Conservation (phyloP, 306 rosid species). For the Quercus parvula region DNA sequence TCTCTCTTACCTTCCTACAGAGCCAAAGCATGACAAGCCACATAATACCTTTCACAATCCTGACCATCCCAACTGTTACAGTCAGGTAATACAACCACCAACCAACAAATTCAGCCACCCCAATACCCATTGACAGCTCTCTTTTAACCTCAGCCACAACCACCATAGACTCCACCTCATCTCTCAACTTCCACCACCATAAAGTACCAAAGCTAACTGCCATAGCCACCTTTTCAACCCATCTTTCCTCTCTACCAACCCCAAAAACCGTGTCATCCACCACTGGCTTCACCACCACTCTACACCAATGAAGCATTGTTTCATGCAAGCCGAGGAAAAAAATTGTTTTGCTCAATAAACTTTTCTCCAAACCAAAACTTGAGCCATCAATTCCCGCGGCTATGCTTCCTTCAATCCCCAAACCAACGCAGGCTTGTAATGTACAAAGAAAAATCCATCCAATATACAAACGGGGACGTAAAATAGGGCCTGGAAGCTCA, state of each 20-base stretch:
- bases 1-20: constrained; percentile 21
- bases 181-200: constrained; percentile 89
- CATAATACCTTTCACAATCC: constrained; percentile 40
- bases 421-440: constrained; percentile 64
- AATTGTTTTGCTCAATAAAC: constrained; percentile 40
- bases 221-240: constrained; percentile 49
- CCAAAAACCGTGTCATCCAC: constrained; percentile 74
- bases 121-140: constrained; percentile 46
- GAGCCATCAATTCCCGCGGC: constrained; percentile 23
- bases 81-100: constrained; percentile 70
- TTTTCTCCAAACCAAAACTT: constrained; percentile 21
- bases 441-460: constrained; percentile 67
- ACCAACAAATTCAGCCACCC: constrained; percentile 46
- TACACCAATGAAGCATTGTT: constrained; percentile 63
- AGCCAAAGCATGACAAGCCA: constrained; percentile 41
- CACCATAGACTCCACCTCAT: constrained; percentile 63
- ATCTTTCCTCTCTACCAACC: constrained; percentile 34
- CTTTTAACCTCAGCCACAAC: constrained; percentile 51
- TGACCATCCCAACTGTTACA: constrained; percentile 63
- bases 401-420: constrained; percentile 57
- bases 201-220: constrained; percentile 50
- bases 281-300: constrained; percentile 79
- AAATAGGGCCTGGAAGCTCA: constrained; percentile 2
- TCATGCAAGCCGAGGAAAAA: constrained; percentile 79
- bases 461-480: constrained; percentile 34